Base-by-base conservation (phyloP, 108 stramenopile genomes). In the Nannochloropsis salina region DNA sequence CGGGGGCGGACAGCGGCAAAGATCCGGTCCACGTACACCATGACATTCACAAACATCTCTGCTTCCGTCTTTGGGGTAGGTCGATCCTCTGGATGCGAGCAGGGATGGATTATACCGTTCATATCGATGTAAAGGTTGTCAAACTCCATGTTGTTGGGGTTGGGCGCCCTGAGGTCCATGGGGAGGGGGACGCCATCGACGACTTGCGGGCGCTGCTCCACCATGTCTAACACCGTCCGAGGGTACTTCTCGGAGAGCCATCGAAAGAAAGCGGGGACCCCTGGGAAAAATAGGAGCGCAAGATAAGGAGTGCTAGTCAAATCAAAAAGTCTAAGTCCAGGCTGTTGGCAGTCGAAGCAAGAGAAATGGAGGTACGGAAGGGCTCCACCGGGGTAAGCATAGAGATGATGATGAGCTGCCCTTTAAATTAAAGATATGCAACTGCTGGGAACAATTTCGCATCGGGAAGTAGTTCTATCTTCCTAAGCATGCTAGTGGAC, bases 71-170 rank as follows among this genome's bases (percentile, higher is more conserved):
- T 89, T 9, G 98, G 98, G 85, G 86, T 40, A 94, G 98, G 88
- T 41, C 84, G 51, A 61, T 91, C 91, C 74, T 93, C 92, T 8
- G 92, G 92, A 89, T 99, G 99, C 1, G 95, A 95, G 90, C 98
- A 99, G 15, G 97, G 97, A 90, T 99, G 99, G 84, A 99, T 98
- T 84, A 99, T 96, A 8, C 99, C 99, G 86, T 99, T 99, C 97
- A 99, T 97, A 90, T 99, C 99, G 47, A 99, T 92, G 88, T 99
- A 99, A 80, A 99, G 93, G 88, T 97, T 96, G 85, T 93, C 93
- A 20, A 92, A 92, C 90, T 99, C 98, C 81, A 91, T 88, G 41
- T 81, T 90, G 44, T 92, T 92, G 1, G 97, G 96, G 89, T 98
- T 98, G 44, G 97, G 95, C 10, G 90, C 82, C 18, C 94, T 94